phyloP scores from a whole-genome alignment of 1,284 basidiomycete genomes.

The Termitomyces sp. region DNA sequence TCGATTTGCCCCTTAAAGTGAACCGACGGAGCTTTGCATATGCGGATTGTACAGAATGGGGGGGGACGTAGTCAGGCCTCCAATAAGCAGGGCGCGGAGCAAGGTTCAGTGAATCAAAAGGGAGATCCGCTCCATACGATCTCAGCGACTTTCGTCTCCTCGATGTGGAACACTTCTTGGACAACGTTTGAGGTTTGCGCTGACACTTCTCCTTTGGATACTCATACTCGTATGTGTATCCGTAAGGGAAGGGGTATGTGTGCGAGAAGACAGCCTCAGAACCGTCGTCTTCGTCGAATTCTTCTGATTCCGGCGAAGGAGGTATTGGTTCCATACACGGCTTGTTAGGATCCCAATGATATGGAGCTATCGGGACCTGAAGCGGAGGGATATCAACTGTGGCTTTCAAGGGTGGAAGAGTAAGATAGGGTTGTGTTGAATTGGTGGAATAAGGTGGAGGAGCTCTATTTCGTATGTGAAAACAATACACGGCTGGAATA shows the following conservation, averaged over 20 bases:
- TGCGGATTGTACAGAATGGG: slow-evolving; percentile 1
- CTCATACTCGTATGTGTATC: not conserved
- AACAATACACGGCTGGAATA: not conserved
- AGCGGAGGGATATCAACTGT: not conserved
- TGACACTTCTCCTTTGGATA: not conserved
- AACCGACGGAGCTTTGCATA: not conserved
- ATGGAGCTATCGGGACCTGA: not conserved
- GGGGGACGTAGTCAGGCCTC: slow-evolving; percentile 17
- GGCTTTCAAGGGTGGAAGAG: not conserved
- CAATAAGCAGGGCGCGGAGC: slow-evolving; percentile 16
- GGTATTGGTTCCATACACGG: slow-evolving; percentile 6
- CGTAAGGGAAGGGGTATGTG: not conserved
- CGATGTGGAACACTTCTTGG: not conserved
- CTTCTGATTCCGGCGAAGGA: not conserved
- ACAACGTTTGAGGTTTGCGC: not conserved
- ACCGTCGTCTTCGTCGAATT: not conserved
- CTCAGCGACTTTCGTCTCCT: not conserved
- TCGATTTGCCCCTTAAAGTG: slow-evolving; percentile 2
- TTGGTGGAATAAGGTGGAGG: not conserved
- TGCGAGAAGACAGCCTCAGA: not conserved
- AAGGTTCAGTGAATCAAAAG: slow-evolving; percentile 11
- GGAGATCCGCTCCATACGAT: slow-evolving; percentile 1
- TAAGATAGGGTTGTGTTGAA: not conserved
- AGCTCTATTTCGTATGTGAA: not conserved
- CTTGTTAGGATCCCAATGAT: not conserved